These are phyloP conservation scores for Trichophyton rubrum DNA, from an alignment of 2,329 filamentous ascomycete genomes.

Conservation along the genomic window DNA sequence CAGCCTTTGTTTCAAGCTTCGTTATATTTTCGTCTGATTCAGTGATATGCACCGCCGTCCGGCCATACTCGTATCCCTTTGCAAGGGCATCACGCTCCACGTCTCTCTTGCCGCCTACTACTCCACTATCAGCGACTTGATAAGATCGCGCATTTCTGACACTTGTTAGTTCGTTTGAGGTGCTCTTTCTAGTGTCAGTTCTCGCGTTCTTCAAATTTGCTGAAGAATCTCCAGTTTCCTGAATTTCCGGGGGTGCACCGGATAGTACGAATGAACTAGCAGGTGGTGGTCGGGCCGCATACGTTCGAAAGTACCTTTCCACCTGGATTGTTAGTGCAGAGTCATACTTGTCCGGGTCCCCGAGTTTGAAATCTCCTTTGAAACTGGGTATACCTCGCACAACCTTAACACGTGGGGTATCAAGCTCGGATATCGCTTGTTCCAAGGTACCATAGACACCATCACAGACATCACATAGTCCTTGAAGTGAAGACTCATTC, in stretches of 20 bases:
- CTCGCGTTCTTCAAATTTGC: conserved; percentile 34
- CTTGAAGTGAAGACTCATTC: conserved; percentile 59
- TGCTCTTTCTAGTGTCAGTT: conserved; percentile 19
- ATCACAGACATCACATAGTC: conserved; percentile 54
- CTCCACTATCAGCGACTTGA: conserved; percentile 60
- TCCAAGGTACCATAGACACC: conserved; percentile 73
- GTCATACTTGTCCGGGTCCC: conserved; percentile 59
- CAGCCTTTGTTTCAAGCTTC: conserved; percentile 64
- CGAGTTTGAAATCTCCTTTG: conserved; percentile 67
- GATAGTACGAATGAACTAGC: conserved; percentile 63
- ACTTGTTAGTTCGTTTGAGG: conserved; percentile 44
- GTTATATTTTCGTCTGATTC: conserved; percentile 78
- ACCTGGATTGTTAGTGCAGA: conserved; percentile 71
- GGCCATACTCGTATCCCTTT: conserved; percentile 89
- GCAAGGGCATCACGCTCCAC: conserved; percentile 71
- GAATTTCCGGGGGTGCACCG: conserved; percentile 33
- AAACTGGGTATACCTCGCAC: conserved; percentile 67
- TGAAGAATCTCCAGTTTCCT: conserved; percentile 43
- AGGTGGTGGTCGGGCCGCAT: conserved; percentile 58
- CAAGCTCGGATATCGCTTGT: conserved; percentile 69
- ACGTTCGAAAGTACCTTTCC: conserved; percentile 80
- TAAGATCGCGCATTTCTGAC: conserved; percentile 74
- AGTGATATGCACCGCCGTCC: conserved; percentile 80
- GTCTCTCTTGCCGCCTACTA: conserved; percentile 66
- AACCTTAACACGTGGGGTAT: conserved; percentile 62